Conservation (phyloP, 106 monocot species). For the Cymbidium sinense region DNA sequence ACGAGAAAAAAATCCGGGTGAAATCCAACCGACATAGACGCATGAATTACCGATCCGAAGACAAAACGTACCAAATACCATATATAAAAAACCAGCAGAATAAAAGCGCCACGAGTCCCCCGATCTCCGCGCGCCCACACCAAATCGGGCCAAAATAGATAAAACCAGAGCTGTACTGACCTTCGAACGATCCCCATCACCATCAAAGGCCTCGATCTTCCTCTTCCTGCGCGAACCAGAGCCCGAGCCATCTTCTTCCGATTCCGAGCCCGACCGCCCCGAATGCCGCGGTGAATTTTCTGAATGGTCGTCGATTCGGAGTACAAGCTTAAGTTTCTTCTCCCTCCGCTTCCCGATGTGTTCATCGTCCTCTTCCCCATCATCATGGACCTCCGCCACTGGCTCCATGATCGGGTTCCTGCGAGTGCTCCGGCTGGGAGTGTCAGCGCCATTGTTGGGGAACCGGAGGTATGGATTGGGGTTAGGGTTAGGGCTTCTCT, state of each 20-base stretch:
- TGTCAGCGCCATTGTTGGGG: conserved; percentile 11
- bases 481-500: conserved; percentile 31
- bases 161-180: conserved; percentile 6
- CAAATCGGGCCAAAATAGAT: not conserved
- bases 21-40: conserved; percentile 8
- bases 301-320: conserved; percentile 15
- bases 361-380: conserved; percentile 32
- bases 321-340: conserved; percentile 87
- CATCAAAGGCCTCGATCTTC: conserved; percentile 31
- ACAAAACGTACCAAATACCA: conserved; percentile 7
- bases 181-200: not conserved
- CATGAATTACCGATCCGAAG: conserved; percentile 12
- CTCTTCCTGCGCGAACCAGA: conserved; percentile 16
- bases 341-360: conserved; percentile 36
- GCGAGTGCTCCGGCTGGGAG: conserved; percentile 18
- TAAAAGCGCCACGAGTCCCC: not conserved
- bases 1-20: conserved; percentile 1
- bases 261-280: conserved; percentile 32
- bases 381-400: conserved; percentile 8
- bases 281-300: conserved; percentile 12
- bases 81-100: not conserved
- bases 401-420: conserved; percentile 22
- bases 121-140: not conserved
- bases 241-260: conserved; percentile 12
- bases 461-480: conserved; percentile 18